These are phyloP conservation scores for Boletus vermiculosoides DNA, from an alignment of 768 basidiomycete species.

Conservation along the genomic window DNA sequence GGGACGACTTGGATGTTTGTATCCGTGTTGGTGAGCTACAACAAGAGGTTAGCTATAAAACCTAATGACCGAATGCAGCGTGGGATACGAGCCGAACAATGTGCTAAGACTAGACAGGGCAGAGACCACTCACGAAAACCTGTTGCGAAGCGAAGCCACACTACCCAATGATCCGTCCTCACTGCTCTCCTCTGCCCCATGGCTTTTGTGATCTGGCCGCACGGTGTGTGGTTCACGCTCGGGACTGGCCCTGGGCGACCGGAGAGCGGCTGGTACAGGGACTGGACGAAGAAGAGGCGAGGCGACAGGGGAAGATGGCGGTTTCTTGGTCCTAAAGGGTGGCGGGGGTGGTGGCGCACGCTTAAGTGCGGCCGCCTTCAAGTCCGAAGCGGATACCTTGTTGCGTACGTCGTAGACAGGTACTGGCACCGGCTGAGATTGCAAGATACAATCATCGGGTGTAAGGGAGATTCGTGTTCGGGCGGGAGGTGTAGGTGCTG, in stretches of 20 bases:
- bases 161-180: conserved; percentile 19
- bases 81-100: background rate
- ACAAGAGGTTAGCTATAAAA: background rate
- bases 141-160: conserved; percentile 44
- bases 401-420: conserved; percentile 39
- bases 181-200: conserved; percentile 9
- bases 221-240: conserved; percentile 12
- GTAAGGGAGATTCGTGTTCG: conserved; percentile 38
- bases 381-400: conserved; percentile 55
- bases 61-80: background rate
- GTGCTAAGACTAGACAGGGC: background rate
- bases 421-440: conserved; percentile 18
- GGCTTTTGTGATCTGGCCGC: background rate
- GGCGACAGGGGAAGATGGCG: conserved; percentile 38
- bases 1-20: conserved; percentile 7
- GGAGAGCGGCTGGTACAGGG: conserved; percentile 35
- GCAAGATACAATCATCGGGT: conserved; percentile 19
- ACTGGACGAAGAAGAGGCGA: conserved; percentile 57
- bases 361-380: conserved; percentile 39
- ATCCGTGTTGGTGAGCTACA: conserved; percentile 11
- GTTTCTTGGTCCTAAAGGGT: conserved; percentile 35
- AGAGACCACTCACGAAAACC: conserved; percentile 47
- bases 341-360: conserved; percentile 63
- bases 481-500: conserved; percentile 38
- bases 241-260: conserved; percentile 21